phyloP scores from a whole-genome alignment of 305 asterid species.

The Fraxinus latifolia region DNA sequence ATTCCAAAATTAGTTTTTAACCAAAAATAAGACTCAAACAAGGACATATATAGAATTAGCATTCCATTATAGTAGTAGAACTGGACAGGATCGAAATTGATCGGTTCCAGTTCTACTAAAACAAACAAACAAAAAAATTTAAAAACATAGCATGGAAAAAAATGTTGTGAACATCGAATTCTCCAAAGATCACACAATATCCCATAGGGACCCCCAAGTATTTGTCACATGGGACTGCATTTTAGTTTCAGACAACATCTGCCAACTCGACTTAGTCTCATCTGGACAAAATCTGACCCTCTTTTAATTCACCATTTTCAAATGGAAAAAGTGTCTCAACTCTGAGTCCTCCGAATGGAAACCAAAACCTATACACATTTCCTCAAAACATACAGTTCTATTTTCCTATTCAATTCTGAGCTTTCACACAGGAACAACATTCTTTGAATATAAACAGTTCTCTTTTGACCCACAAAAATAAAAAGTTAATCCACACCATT shows the following conservation, averaged over 20 bases:
- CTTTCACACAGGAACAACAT: conserved; percentile 16
- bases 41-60: too few relatives aligned
- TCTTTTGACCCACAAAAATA: not conserved
- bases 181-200: not conserved
- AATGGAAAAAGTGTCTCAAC: not conserved
- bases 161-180: not conserved
- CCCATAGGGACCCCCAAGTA: not conserved
- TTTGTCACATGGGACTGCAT: conserved; percentile 34
- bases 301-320: conserved; percentile 7
- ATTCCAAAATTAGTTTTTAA: too few relatives aligned
- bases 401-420: not conserved
- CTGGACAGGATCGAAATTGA: not conserved
- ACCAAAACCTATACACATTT: conserved; percentile 9
- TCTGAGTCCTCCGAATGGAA: not conserved
- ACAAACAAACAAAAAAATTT: not conserved
- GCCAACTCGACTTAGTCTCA: conserved; percentile 40
- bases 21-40: too few relatives aligned
- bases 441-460: conserved; percentile 13
- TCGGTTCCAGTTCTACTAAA: not conserved
- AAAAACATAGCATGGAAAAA: too few relatives aligned
- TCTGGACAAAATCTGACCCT: conserved; percentile 2
- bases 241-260: conserved; percentile 34
- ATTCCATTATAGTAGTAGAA: not conserved
- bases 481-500: not conserved
- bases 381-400: not conserved